Conservation (phyloP, 805 yeast genomes). For the Maudiozyma turicensis region DNA sequence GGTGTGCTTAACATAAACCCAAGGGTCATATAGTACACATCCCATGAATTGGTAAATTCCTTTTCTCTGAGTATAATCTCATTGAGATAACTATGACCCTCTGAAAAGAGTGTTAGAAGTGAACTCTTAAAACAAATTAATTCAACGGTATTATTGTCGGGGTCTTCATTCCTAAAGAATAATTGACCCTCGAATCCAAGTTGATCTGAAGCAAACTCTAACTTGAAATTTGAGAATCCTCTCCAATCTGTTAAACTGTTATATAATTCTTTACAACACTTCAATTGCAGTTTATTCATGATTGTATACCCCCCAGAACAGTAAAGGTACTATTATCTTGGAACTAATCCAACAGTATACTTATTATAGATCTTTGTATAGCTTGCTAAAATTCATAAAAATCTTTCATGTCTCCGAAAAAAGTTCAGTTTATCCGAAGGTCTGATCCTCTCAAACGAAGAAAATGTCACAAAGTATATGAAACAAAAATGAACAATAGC, state of each 20-base stretch:
- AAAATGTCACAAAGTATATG: too few relatives aligned
- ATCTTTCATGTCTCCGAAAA: too few relatives aligned
- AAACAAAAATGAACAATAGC: too few relatives aligned
- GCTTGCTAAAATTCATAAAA: too few relatives aligned
- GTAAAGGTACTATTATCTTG: too few relatives aligned
- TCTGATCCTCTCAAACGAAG: too few relatives aligned
- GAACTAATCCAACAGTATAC: too few relatives aligned
- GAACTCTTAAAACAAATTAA: constrained; percentile 29
- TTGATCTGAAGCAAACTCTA: constrained; percentile 16
- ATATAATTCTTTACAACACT: constrained; percentile 12
- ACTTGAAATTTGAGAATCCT: constrained; percentile 1
- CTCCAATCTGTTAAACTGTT: constrained; percentile 5
- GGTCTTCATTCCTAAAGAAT: constrained; percentile 9
- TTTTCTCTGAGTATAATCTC: background rate
- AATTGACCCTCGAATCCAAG: constrained; percentile 2
- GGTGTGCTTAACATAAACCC: constrained; percentile 31
- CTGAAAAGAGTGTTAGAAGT: constrained; percentile 20
- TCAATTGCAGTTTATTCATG: background rate
- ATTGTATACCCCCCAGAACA: too few relatives aligned
- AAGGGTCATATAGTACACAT: constrained; percentile 20
- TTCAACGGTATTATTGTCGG: constrained; percentile 18
- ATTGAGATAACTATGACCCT: constrained; percentile 23
- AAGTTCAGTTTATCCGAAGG: too few relatives aligned
- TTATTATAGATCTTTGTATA: too few relatives aligned
- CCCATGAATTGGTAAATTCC: background rate